phyloP scores from a whole-genome alignment of 163 green algal species.

The Trebouxiophyceae sp. region DNA sequence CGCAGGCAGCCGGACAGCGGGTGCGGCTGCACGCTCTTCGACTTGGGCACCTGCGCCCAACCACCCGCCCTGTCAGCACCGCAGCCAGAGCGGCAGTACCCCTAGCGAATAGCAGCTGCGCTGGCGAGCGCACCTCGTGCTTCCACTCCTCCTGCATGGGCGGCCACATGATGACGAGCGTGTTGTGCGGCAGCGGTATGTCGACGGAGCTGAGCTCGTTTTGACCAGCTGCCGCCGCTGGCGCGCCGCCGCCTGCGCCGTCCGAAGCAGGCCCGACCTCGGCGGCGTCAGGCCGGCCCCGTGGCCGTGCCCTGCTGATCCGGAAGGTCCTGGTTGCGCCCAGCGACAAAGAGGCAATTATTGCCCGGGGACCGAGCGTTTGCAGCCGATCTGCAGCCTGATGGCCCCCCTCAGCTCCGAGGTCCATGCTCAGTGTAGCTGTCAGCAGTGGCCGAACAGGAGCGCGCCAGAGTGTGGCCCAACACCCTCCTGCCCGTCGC shows the following conservation, averaged over 20 bases:
- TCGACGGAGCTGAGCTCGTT: conserved; percentile 11
- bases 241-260: too few relatives aligned
- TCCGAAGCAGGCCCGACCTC: too few relatives aligned
- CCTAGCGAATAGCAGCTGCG: background rate
- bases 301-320: background rate
- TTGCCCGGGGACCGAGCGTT: conserved; percentile 17
- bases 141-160: conserved; percentile 35
- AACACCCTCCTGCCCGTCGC: conserved; percentile 10
- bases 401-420: too few relatives aligned
- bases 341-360: conserved; percentile 30
- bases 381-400: conserved; percentile 28
- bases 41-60: conserved; percentile 19
- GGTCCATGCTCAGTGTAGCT: too few relatives aligned
- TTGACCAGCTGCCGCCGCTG: background rate
- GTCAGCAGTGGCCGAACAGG: too few relatives aligned
- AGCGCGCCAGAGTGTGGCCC: conserved; percentile 14
- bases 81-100: background rate
- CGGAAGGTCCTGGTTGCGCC: conserved; percentile 28
- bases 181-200: conserved; percentile 30
- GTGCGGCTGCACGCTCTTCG: conserved; percentile 4
- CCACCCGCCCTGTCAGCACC: background rate
- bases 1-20: conserved; percentile 4
- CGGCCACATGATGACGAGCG: conserved; percentile 41
- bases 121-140: conserved; percentile 21
- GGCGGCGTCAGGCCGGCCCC: too few relatives aligned